Evolutionary conservation across 139 green algal species (phyloP), one percentile per base, ranked within the genome.

Genomic region (Chara braunii): DNA sequence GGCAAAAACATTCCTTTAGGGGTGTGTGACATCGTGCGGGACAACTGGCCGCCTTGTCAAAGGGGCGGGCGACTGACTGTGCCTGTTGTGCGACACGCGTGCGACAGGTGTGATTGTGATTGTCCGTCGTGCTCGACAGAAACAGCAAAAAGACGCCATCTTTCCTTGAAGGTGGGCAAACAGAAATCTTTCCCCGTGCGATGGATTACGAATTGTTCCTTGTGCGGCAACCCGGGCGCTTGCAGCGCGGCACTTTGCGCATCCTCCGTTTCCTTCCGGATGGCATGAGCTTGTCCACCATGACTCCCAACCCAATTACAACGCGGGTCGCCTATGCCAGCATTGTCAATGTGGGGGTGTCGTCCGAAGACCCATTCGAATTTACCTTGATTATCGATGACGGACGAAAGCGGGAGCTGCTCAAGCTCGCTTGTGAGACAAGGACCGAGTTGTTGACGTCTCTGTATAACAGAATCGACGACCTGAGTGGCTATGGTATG

Each of bases 191-290:
- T n/a, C n/a, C n/a, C n/a, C n/a, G n/a, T n/a, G n/a, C n/a, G n/a
- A 71, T 71, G 61, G 61, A 71, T 23, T 71, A 71, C 53, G 26
- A 71, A 30, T 29, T 68, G n/a, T 71, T 71, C 54, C 55, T 71
- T 26, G 61, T 71, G 7, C 1, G 61, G 14, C 48, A 68, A 18
- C 61, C 61, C 54, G 61, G 61, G 3, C n/a, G n/a, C n/a, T 70
- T 68, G 14, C 18, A 26, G 2, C 12, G 61, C 14, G 51, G 51
- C 4, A 71, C 61, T 12, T 71, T 52, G 14, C 63, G 51, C 18
- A n/a, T 71, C 34, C 48, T 71, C 24, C 44, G 51, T 3, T 50
- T 71, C 11, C 36, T 28, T 26, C 51, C 63, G 18, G 51, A 71
- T 30, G 61, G 51, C 4, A 26, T 71, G 24, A 56, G 14, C 33